Conservation (phyloP, 2,329 filamentous ascomycete species). For the Elsinoe perseae region DNA sequence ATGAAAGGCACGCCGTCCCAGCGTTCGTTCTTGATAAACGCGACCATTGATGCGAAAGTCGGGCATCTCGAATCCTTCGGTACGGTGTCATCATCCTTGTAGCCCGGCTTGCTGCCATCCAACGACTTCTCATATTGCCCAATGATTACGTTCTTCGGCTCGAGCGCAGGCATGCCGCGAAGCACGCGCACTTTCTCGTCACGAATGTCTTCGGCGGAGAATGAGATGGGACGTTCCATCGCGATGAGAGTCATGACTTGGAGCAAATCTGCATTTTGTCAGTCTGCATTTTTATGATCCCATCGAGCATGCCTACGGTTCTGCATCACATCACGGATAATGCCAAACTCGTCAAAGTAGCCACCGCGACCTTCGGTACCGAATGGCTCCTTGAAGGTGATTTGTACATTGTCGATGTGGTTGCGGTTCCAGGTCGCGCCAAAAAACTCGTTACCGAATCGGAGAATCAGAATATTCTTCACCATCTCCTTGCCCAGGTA, state of each 20-base stretch:
- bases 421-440: slow-evolving; percentile 98
- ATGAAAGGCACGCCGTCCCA: slow-evolving; percentile 99
- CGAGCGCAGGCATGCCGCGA: slow-evolving; percentile 84
- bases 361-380: slow-evolving; percentile 95
- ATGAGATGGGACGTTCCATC: slow-evolving; percentile 97
- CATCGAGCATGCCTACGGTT: slow-evolving; percentile 56
- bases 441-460: slow-evolving; percentile 98
- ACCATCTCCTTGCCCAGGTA: slow-evolving; percentile 99
- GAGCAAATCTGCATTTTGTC: slow-evolving; percentile 56
- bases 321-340: slow-evolving; percentile 99
- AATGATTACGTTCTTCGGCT: slow-evolving; percentile 99
- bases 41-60: slow-evolving; percentile 94
- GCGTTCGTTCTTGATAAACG: slow-evolving; percentile 98
- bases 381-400: slow-evolving; percentile 99
- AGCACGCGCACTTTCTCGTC: slow-evolving; percentile 98
- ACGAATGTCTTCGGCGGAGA: slow-evolving; percentile 95
- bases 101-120: slow-evolving; percentile 91
- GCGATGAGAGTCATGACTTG: slow-evolving; percentile 93
- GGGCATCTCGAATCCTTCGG: slow-evolving; percentile 96
- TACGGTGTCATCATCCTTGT: slow-evolving; percentile 98
- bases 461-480: slow-evolving; percentile 96
- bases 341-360: slow-evolving; percentile 99
- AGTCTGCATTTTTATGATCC: slow-evolving; percentile 18
- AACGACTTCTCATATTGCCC: slow-evolving; percentile 96
- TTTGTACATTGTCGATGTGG: slow-evolving; percentile 97